Evolutionary conservation across 2,329 filamentous ascomycete genomes (phyloP), one percentile per base, ranked within the genome.

Genomic region (Chaetomium olivaceum): DNA sequence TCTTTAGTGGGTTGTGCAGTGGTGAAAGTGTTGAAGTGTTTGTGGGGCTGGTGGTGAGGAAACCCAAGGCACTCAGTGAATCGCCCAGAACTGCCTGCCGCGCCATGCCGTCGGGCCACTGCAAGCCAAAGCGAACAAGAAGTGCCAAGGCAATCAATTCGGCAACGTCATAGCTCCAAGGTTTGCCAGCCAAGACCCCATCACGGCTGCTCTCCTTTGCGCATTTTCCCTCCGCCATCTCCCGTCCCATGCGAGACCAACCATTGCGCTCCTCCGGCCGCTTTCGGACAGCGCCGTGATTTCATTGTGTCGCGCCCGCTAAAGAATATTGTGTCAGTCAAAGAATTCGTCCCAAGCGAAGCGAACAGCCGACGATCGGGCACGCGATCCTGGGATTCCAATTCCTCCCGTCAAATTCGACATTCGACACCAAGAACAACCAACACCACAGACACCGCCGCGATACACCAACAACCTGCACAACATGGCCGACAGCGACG

Each of bases 131-230:
- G 3, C 27, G 6, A 29, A n/a, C n/a, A n/a, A 29, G 27, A 29
- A 29, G 2, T 36, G 51, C 51, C 60, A 27, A 48, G 36, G 39
- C 52, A 62, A 33, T 48, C 39, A 62, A 33, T 48, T 29, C 6
- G 5, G 36, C 59, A 62, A 62, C 60, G 60, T 62, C 60, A 62
- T 62, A 57, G 60, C 60, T 57, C 16, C 39, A 1, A 19, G 36
- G 36, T 31, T 62, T 50, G 12, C 51, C 52, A 50, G 60, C 60
- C 60, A 62, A 62, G 60, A 57, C n/a, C 60, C 56, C 39, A 21
- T 50, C 25, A 56, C 51, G 48, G 39, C 51, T 36, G 48, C 52
- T 39, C n/a, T 19, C 43, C 21, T 33, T 12, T 58, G 61, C 60
- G 39, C 61, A 39, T 50, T 62, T 58, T 39, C 39, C n/a, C 50